phyloP scores from a whole-genome alignment of 352 stramenopile genomes.

The Phytophthora constricta region DNA sequence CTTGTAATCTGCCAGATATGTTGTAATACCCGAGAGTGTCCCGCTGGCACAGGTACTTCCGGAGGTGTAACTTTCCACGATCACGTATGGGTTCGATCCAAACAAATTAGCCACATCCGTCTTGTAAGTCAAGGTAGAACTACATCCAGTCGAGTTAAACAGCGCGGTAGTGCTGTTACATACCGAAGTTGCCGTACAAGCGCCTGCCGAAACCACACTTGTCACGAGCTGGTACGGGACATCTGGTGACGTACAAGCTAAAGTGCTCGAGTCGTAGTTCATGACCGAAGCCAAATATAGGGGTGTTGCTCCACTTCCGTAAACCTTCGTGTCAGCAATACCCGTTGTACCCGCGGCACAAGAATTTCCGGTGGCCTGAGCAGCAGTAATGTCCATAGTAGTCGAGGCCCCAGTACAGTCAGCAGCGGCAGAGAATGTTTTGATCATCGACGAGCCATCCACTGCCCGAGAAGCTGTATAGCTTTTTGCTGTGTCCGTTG shows the following conservation, averaged over 20 bases:
- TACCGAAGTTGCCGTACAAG: background rate
- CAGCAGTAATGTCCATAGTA: background rate
- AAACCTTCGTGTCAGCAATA: constrained; percentile 1
- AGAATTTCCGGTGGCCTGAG: background rate
- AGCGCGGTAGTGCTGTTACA: background rate
- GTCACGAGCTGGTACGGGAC: background rate
- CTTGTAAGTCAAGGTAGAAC: background rate
- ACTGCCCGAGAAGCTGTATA: background rate
- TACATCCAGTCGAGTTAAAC: background rate
- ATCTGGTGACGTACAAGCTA: background rate
- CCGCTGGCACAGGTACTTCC: background rate
- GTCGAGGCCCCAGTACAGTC: background rate
- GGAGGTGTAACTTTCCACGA: background rate
- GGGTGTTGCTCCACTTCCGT: background rate
- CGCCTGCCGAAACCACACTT: background rate
- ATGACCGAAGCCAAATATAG: background rate
- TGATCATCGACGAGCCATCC: background rate
- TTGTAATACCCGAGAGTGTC: background rate
- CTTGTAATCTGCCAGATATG: background rate
- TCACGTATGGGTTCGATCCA: background rate
- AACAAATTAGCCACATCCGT: background rate
- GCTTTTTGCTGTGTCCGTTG: background rate
- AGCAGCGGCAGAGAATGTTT: background rate
- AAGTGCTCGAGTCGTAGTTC: background rate
- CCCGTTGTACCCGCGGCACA: constrained; percentile 1